Evolutionary conservation across 164 flowering plant genomes (phyloP), one percentile per base, ranked within the genome.

Genomic region (Vitis labrusca): DNA sequence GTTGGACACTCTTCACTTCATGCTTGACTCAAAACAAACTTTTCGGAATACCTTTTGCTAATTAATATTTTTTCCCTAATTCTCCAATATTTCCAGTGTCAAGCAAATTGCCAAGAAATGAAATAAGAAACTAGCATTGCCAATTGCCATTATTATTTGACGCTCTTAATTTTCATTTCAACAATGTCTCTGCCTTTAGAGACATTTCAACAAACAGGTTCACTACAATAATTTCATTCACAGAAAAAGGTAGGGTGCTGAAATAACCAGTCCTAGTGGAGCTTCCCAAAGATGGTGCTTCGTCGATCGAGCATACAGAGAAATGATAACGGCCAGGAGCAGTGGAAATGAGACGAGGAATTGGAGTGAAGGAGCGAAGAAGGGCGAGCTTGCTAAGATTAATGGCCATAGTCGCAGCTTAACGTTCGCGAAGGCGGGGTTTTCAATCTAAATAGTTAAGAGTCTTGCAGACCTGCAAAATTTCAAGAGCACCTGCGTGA

Each of bases 151-250:
- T 1, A n/a, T 13, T 14, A 14, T 6, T 11, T 13, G 56, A n/a
- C 56, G 15, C 5, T 13, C 14, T n/a, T 53, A 53, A 14, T 14
- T 6, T n/a, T 13, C 5, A 12, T 14, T 12, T 53, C n/a, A 53
- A 53, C 56, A 53, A 53, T 53, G 56, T 1, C 56, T 13, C 56
- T 53, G 48, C 29, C 59, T 48, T 51, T 8, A 12, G 60, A 9
- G 70, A 59, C 71, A 76, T 62, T 71, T 67, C 52, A 44, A 66
- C 78, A 71, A 76, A 64, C 72, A 71, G 0, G n/a, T 66, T 14
- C 13, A 11, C 32, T 29, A 61, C 77, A 58, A 15, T 37, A 37
- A 37, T 37, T 37, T 37, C 44, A 37, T 37, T 6, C 44, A 37
- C 44, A 37, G 7, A 37, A 37, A 37, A 37, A 37, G 44, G 44